A percentile compares a stretch with the other conserved stretches of the same genome.
Conservation (phyloP, 805 yeast genomes). For the Spathaspora arborariae region DNA sequence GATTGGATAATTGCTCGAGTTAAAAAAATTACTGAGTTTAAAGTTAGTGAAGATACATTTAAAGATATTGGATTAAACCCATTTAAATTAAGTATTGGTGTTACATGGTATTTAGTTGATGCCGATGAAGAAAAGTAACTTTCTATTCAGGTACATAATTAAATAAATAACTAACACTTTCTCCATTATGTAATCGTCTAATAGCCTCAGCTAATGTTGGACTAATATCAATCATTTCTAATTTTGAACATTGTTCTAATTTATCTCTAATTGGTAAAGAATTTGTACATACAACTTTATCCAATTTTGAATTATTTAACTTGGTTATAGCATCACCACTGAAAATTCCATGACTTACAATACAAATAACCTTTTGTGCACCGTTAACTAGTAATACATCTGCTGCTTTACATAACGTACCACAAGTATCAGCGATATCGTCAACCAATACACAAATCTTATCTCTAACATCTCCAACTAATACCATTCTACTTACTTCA, state of each 20-base stretch:
- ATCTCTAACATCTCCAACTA: conserved; percentile 78
- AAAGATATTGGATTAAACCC: conserved; percentile 49
- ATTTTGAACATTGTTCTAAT: conserved; percentile 51
- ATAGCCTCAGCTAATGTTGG: conserved; percentile 78
- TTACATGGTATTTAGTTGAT: conserved; percentile 60
- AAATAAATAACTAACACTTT: conserved; percentile 76
- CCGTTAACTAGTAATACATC: conserved; percentile 65
- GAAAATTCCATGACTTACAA: conserved; percentile 78
- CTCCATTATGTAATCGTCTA: conserved; percentile 84
- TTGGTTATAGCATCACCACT: conserved; percentile 72
- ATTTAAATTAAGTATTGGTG: conserved; percentile 57
- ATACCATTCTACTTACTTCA: conserved; percentile 79
- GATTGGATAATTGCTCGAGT: conserved; percentile 87
- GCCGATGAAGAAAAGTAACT: conserved; percentile 40
- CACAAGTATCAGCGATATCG: conserved; percentile 91
- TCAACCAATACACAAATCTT: conserved; percentile 77
- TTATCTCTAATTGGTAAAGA: conserved; percentile 76
- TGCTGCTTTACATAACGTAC: conserved; percentile 79
- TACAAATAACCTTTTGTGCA: conserved; percentile 73
- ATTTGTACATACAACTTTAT: conserved; percentile 73
- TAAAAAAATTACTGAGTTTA: conserved; percentile 48
- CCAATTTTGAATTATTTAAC: conserved; percentile 63
- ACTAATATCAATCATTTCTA: conserved; percentile 68
- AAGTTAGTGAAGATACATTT: conserved; percentile 44
- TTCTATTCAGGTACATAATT: conserved; percentile 52